Evolutionary conservation across 805 yeast genomes (phyloP).

Genomic region (Barnettozyma siamensis): DNA sequence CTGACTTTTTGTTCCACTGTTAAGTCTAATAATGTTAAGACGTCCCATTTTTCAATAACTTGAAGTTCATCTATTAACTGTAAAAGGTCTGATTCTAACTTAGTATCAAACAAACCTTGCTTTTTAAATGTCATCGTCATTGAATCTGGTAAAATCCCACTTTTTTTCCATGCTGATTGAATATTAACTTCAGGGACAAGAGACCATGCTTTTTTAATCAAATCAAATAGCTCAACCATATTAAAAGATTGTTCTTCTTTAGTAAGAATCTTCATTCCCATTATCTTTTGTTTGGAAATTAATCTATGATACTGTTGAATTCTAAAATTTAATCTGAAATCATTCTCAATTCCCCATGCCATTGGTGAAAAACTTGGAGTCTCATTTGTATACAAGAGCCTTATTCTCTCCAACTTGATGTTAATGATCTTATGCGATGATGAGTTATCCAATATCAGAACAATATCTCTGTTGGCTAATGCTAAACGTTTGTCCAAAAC

Average conservation of each 20-base stretch:
- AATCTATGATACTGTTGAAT: constrained; percentile 46
- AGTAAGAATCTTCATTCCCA: constrained; percentile 17
- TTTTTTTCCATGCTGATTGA: constrained; percentile 38
- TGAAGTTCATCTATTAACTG: constrained; percentile 41
- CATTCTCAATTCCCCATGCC: constrained; percentile 59
- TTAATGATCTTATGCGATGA: constrained; percentile 57
- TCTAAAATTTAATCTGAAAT: constrained; percentile 53
- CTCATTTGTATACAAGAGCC: constrained; percentile 34
- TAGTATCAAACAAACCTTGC: constrained; percentile 29
- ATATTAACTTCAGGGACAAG: constrained; percentile 31
- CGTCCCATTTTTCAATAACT: constrained; percentile 54
- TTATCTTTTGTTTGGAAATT: constrained; percentile 22
- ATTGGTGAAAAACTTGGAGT: constrained; percentile 45
- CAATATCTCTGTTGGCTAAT: constrained; percentile 41
- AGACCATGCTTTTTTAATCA: constrained; percentile 56
- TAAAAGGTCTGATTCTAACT: constrained; percentile 35
- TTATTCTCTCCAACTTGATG: constrained; percentile 39
- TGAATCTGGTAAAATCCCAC: constrained; percentile 34
- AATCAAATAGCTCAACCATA: constrained; percentile 49
- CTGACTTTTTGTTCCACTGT: constrained; percentile 36
- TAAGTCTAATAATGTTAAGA: constrained; percentile 47
- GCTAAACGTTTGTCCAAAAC: constrained; percentile 55
- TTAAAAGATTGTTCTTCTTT: constrained; percentile 41
- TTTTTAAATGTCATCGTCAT: constrained; percentile 26
- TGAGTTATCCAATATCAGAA: constrained; percentile 54